Base-by-base conservation (phyloP, 1,284 basidiomycete genomes). In the Irpex rosettiformis region DNA sequence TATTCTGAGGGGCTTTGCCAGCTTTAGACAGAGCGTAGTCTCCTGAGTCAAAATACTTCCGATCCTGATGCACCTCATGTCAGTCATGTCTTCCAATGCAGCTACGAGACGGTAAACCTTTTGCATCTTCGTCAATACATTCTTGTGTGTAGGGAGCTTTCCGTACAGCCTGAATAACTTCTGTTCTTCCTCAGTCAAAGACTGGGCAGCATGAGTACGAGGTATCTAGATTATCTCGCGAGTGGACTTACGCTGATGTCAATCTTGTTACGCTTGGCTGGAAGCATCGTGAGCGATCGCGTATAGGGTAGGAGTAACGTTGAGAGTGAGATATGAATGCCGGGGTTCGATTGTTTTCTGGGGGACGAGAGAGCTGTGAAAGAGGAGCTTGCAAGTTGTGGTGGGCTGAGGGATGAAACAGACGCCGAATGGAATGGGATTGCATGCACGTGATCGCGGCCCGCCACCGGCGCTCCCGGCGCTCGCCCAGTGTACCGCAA, bases 31-130 rank as follows among this genome's bases (percentile, higher is more conserved):
- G 81, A 55, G 94, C 94, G 71, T 98, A 98, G 74, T 98, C 95
- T 62, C 96, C 96, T 61, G 96, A 98, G 76, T 98, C 95, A 73
- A 98, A 98, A 79, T 94, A 98, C 75, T 97, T 97, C 70, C 95
- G 92, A 73, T 97, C 95, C 93, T 97, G 68, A 21, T 33, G 30
- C 30, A 33, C 10, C 16, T 16, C 10, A 58, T 55, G 48, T 21
- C 42, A 45, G n/a, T 45, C 42, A n/a, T 45, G 54, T 16, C 43
- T 56, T 45, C 30, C 52, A 58, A 54, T 43, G 55, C 40, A 45
- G 61, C 55, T 22, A 56, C 42, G 52, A 27, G 59, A 42, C 27
- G 8, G 55, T 40, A 58, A 11, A 24, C 52, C 86, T 94, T 96
- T 74, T 95, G 91, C 88, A 96, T 94, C 80, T 95, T 96, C 70